Evolutionary conservation across 306 rosid genomes (phyloP), one percentile per base, ranked within the genome.

Genomic region (Astragalus membranaceus): DNA sequence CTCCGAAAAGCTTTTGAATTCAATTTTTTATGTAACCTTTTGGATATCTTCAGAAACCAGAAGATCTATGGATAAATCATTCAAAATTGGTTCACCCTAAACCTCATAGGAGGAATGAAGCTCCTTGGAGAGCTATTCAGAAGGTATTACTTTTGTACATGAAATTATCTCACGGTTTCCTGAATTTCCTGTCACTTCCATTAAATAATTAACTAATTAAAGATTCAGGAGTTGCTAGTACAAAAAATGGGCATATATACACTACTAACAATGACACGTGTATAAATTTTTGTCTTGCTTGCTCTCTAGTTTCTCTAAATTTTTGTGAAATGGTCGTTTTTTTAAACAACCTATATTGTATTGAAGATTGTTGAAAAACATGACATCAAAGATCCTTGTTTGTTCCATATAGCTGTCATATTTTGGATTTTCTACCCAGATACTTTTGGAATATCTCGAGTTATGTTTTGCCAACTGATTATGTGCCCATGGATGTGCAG

Each of bases 31-130:
- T 66, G 64, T 33, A 57, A 61, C 10, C 30, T 56, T 81, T 73
- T 82, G 65, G 44, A 10, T 66, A 48, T 49, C 54, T 78, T 73
- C 85, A 94, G 98, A 94, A 68, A 90, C 98, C 98, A 44, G 98
- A 94, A 70, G 98, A 94, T 85, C 64, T 94, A 58, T 94, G 98
- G 98, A 76, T 75, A 39, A 94, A 88, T 60, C 98, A 94, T 83
- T 87, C 98, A 8, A 94, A 87, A 79, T 48, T 83, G 43, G 98
- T 94, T 73, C 88, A 26, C 15, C 95, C 98, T n/a, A 94, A 94
- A 73, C 98, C 98, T 78, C 98, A 94, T 58, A 88, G 97, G 79
- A 94, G 44, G 69, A 85, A 82, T 9, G 89, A 59, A 70, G 83
- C 85, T 73, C 70, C 92, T 32, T 94, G 98, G 97, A 67, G 5